Conservation (phyloP, 306 rosid species). For the Prunus salicina region DNA sequence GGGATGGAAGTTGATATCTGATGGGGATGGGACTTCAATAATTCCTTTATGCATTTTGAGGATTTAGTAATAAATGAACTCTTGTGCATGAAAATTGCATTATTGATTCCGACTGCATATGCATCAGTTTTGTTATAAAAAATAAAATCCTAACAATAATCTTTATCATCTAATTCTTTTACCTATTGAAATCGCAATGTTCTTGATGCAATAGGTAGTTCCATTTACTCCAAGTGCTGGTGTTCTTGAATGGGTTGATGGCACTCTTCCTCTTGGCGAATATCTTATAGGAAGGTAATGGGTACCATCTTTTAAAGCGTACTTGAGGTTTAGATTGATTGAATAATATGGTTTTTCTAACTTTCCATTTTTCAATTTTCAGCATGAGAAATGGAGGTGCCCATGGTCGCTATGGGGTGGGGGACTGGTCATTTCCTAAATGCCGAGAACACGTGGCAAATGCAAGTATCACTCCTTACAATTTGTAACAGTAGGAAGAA, state of each 20-base stretch:
- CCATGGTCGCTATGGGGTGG: conserved; percentile 77
- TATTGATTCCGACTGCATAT: neutral
- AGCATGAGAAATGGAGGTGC: conserved; percentile 86
- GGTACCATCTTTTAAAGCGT: conserved; percentile 3
- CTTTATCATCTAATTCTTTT: neutral
- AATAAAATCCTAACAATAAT: neutral
- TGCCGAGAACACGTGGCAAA: conserved; percentile 79
- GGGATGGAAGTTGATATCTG: neutral
- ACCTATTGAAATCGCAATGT: neutral
- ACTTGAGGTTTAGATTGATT: conserved; percentile 10
- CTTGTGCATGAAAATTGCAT: neutral
- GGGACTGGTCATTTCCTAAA: conserved; percentile 76
- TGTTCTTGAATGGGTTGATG: conserved; percentile 97
- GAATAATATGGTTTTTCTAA: conserved; percentile 12
- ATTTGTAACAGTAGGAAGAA: neutral
- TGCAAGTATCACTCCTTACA: conserved; percentile 39
- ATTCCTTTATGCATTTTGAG: neutral
- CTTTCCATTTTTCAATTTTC: conserved; percentile 17
- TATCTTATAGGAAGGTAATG: conserved; percentile 87
- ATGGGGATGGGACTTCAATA: neutral
- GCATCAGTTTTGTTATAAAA: neutral
- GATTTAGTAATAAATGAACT: neutral
- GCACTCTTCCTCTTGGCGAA: conserved; percentile 92
- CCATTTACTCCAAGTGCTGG: conserved; percentile 99
- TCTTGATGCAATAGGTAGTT: conserved; percentile 57